These are phyloP conservation scores for Candida fluviatilis DNA, from an alignment of 805 yeast species.

Conservation along the genomic window DNA sequence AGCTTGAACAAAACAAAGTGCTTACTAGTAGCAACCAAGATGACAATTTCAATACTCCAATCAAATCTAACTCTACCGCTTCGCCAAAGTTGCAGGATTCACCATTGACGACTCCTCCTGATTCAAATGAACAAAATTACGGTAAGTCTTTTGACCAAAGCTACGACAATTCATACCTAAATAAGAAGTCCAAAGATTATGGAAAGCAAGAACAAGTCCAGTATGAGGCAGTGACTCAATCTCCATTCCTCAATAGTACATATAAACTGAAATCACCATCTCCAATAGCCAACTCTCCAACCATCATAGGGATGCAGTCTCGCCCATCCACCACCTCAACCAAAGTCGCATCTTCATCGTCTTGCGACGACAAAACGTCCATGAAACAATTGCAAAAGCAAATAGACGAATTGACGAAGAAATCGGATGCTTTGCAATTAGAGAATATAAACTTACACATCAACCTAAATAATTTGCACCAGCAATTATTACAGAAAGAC, in stretches of 20 bases:
- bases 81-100: neutral
- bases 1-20: neutral
- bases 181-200: neutral
- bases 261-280: neutral
- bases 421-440: conserved; percentile 10
- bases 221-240: neutral
- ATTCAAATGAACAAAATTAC: neutral
- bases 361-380: neutral
- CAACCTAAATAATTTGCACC: conserved; percentile 7
- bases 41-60: neutral
- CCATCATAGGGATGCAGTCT: neutral
- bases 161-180: neutral
- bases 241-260: neutral
- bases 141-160: neutral
- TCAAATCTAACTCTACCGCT: neutral
- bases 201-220: neutral
- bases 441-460: conserved; percentile 5
- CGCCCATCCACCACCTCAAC: conserved; percentile 1
- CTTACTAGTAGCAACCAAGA: neutral
- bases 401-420: conserved; percentile 4
- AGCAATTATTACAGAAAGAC: conserved; percentile 1
- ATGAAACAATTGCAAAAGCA: conserved; percentile 3
- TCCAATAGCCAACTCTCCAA: neutral
- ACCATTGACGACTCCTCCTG: neutral
- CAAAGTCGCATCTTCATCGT: neutral